phyloP scores from a whole-genome alignment of 495 filamentous ascomycete species.

The Diplogelasinospora grovesii region DNA sequence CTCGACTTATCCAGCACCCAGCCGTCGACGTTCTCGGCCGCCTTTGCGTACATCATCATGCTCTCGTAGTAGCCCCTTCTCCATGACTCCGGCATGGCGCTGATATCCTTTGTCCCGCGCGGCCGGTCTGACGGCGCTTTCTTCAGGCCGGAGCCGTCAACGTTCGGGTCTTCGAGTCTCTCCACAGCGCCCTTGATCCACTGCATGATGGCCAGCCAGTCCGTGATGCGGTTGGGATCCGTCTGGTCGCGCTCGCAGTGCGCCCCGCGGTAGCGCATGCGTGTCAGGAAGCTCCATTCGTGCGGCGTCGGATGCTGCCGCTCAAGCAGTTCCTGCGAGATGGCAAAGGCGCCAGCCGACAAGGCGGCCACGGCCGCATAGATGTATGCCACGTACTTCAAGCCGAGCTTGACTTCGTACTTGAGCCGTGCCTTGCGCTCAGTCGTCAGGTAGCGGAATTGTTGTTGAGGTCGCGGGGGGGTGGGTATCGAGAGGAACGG shows the following conservation, averaged over 20 bases:
- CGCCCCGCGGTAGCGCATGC: constrained; percentile 55
- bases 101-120: constrained; percentile 51
- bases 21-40: constrained; percentile 73
- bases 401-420: constrained; percentile 52
- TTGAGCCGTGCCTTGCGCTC: constrained; percentile 62
- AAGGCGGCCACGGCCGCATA: constrained; percentile 50
- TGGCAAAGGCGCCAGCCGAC: constrained; percentile 46
- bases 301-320: constrained; percentile 64
- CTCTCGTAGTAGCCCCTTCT: constrained; percentile 73
- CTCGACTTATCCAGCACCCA: constrained; percentile 63
- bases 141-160: constrained; percentile 60
- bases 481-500: constrained; percentile 60
- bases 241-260: constrained; percentile 49
- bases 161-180: constrained; percentile 54
- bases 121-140: constrained; percentile 29
- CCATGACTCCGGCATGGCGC: constrained; percentile 71
- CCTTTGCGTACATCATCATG: constrained; percentile 66
- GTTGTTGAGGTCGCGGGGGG: constrained; percentile 38
- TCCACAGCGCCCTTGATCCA: constrained; percentile 48
- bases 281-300: constrained; percentile 63
- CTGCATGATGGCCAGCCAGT: constrained; percentile 57
- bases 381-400: constrained; percentile 51
- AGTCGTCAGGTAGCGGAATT: constrained; percentile 68
- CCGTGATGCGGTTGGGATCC: constrained; percentile 41
- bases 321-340: constrained; percentile 65